Evolutionary conservation across 495 filamentous ascomycete species (phyloP), one percentile per base, ranked within the genome.

Genomic region (Aspergillus diversus): DNA sequence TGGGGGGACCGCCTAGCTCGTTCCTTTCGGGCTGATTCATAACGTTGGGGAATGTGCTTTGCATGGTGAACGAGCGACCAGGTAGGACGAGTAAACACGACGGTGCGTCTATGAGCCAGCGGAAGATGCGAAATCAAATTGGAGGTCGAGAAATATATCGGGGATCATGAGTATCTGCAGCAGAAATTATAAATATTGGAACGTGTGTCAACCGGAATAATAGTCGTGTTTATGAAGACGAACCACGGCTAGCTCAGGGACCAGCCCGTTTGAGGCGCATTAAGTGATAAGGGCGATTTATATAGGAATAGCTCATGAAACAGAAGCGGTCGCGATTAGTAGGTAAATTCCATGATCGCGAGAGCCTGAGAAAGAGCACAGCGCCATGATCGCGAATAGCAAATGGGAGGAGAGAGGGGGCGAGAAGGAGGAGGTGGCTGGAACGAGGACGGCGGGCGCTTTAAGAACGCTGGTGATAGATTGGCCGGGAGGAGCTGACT

Each of bases 11-110:
- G 42, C 67, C 62, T 43, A 79, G 60, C 31, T 77, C 75, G n/a
- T 57, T 63, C 31, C 72, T 65, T 9, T 69, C 72, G 27, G 71
- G 56, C 27, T 73, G 76, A 57, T 74, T 75, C 66, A 79, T 76
- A 48, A 70, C 69, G 47, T 66, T 66, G 7, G 74, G 66, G 49
- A 77, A 76, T 5, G 76, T 61, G 17, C 59, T 54, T 64, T 78
- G 74, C 78, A 79, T 79, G 15, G 55, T 60, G 63, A 55, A 46
- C 52, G 21, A 59, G 13, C 15, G 15, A 57, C 13, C 7, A 39
- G 16, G 50, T 13, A 15, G 34, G 32, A 7, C 5, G 37, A 31
- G 37, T 16, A 11, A 21, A 21, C 13, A 16, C 21, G 6, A 55
- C 47, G 21, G 56, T 60, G 55, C 54, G 42, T n/a, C 39, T 39